Evolutionary conservation across 495 filamentous ascomycete genomes (phyloP).

Genomic region (Margaritispora aquatica): DNA sequence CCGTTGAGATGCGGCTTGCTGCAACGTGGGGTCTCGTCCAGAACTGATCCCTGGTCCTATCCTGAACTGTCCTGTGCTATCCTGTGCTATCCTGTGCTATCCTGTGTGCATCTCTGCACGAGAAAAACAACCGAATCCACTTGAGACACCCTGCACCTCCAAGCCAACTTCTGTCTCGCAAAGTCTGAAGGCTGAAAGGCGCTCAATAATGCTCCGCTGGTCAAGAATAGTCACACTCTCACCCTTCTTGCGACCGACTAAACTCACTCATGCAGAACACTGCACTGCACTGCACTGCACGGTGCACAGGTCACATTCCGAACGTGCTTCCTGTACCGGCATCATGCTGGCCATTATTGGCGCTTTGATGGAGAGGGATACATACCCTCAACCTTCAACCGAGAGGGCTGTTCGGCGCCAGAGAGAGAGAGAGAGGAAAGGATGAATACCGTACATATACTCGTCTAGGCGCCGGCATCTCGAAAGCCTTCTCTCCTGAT

Average conservation of each 20-base stretch:
- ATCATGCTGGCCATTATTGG: constrained; percentile 18
- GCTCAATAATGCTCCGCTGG: background rate
- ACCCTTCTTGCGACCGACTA: too few relatives aligned
- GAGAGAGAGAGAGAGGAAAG: too few relatives aligned
- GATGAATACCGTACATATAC: constrained; percentile 23
- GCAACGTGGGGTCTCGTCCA: constrained; percentile 7
- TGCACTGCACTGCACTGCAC: too few relatives aligned
- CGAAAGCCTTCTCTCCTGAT: constrained; percentile 22
- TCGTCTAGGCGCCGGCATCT: constrained; percentile 19
- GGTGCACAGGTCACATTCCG: constrained; percentile 21
- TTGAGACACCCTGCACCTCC: too few relatives aligned
- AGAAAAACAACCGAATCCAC: constrained; percentile 7
- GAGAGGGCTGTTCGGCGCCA: too few relatives aligned
- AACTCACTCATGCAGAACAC: constrained; percentile 20
- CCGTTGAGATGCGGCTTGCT: background rate
- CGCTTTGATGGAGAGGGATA: constrained; percentile 16
- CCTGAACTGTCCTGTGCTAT: too few relatives aligned
- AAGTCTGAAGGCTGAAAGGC: too few relatives aligned
- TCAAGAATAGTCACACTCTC: constrained; percentile 17
- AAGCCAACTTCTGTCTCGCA: constrained; percentile 12
- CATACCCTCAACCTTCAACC: too few relatives aligned
- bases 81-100: too few relatives aligned
- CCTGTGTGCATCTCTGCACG: too few relatives aligned
- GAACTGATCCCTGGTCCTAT: too few relatives aligned
- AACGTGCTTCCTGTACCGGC: constrained; percentile 5